Evolutionary conservation across 2,329 filamentous ascomycete genomes (phyloP).

Genomic region (Verticillium nubilum): DNA sequence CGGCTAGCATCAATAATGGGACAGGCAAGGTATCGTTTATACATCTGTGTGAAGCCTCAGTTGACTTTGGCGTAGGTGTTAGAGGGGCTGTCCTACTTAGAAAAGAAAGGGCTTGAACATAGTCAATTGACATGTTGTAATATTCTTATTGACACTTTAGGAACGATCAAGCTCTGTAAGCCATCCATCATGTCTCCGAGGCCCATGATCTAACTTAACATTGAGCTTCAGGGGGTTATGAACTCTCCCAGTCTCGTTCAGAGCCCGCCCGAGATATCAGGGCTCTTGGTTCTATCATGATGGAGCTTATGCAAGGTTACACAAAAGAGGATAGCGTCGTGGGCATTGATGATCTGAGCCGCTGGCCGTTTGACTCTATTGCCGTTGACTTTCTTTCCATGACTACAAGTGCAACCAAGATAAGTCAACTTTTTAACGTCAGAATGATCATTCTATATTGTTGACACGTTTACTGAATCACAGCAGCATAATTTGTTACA

Average conservation of each 20-base stretch:
- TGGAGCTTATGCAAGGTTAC: background rate
- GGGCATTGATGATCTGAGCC: no score
- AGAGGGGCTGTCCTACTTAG: slow-evolving; percentile 5
- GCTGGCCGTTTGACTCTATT: no score
- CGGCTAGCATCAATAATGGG: slow-evolving; percentile 5
- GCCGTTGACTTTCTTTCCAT: no score
- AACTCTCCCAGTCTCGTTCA: background rate
- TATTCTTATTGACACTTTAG: slow-evolving; percentile 3
- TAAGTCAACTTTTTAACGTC: no score
- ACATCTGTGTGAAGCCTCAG: background rate
- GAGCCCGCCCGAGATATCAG: background rate
- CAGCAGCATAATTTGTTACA: no score
- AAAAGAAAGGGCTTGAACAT: slow-evolving; percentile 5
- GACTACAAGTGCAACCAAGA: no score
- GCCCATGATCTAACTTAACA: no score
- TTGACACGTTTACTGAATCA: no score
- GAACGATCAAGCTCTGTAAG: slow-evolving; percentile 7
- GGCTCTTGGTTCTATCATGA: background rate
- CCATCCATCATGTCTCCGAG: no score
- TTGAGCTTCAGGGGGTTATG: background rate
- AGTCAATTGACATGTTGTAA: slow-evolving; percentile 5
- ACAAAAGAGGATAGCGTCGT: no score
- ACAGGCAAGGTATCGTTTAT: background rate
- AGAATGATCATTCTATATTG: no score
- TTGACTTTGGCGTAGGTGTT: slow-evolving; percentile 2